phyloP scores from a whole-genome alignment of 2,329 filamentous ascomycete genomes.

The Aspergillus piperis region DNA sequence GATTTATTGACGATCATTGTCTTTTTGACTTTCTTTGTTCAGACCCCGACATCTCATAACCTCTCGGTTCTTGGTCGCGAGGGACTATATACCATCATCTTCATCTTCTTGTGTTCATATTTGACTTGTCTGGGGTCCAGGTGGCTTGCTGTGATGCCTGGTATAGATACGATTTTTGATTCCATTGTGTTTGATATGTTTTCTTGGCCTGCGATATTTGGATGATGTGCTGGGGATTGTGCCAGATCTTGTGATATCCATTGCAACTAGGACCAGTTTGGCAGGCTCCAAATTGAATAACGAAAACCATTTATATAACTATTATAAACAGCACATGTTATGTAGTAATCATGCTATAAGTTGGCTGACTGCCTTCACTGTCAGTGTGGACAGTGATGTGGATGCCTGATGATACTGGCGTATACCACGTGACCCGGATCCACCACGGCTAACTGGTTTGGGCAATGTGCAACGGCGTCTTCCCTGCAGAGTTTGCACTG shows the following conservation, averaged over 20 bases:
- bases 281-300: slow-evolving; percentile 18
- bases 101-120: background rate
- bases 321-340: background rate
- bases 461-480: slow-evolving; percentile 1
- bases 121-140: background rate
- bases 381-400: background rate
- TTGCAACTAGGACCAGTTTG: slow-evolving; percentile 10
- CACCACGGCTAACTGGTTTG: background rate
- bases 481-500: slow-evolving; percentile 42
- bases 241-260: background rate
- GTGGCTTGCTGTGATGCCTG: background rate
- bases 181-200: background rate
- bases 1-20: no score
- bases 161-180: background rate
- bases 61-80: background rate
- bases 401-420: background rate
- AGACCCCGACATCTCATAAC: background rate
- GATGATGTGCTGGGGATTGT: background rate
- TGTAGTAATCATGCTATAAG: no score
- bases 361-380: no score
- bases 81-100: background rate
- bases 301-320: background rate
- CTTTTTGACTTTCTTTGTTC: background rate
- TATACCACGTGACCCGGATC: background rate
- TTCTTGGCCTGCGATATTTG: background rate